Percentiles rank a stretch among this genome's conserved stretches.
Evolutionary conservation across 1,139 yeast species (phyloP).

Genomic region (Hyphopichia wangnamkhiaoensis): DNA sequence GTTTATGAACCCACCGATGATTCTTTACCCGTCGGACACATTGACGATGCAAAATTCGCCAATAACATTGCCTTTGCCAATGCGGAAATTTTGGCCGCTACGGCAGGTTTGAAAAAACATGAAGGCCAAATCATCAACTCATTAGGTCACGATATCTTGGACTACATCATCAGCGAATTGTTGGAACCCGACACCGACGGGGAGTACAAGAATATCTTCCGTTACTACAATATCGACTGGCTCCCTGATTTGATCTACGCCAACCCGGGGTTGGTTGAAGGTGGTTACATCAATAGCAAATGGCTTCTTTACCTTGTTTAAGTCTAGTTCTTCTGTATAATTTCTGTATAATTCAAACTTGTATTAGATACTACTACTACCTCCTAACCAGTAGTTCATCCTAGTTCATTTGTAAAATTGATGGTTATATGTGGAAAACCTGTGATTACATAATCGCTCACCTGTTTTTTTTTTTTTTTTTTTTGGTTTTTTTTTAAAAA

Average conservation of each 20-base stretch:
- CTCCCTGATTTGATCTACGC: slow-evolving; percentile 42
- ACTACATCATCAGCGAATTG: slow-evolving; percentile 29
- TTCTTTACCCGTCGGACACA: slow-evolving; percentile 37
- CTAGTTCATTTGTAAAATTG: background rate
- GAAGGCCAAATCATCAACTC: slow-evolving; percentile 21
- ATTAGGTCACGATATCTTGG: slow-evolving; percentile 34
- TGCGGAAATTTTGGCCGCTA: slow-evolving; percentile 24
- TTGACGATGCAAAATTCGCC: slow-evolving; percentile 36
- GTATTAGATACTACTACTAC: too few relatives aligned
- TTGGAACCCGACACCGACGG: slow-evolving; percentile 27
- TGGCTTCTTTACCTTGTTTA: slow-evolving; percentile 46
- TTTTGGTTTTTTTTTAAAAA: background rate
- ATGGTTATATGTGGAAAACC: background rate
- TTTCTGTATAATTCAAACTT: background rate
- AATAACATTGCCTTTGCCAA: slow-evolving; percentile 25
- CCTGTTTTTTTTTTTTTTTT: slow-evolving; percentile 1
- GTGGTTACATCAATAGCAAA: slow-evolving; percentile 32
- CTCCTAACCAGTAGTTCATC: too few relatives aligned
- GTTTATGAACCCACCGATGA: slow-evolving; percentile 10
- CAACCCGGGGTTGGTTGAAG: slow-evolving; percentile 43
- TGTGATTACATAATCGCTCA: background rate
- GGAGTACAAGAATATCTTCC: slow-evolving; percentile 31
- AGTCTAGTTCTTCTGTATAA: slow-evolving; percentile 1
- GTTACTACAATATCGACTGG: slow-evolving; percentile 44
- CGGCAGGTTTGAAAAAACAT: background rate